Evolutionary conservation across 768 basidiomycete genomes (phyloP).

Genomic region (Xerocomus potaroensis): DNA sequence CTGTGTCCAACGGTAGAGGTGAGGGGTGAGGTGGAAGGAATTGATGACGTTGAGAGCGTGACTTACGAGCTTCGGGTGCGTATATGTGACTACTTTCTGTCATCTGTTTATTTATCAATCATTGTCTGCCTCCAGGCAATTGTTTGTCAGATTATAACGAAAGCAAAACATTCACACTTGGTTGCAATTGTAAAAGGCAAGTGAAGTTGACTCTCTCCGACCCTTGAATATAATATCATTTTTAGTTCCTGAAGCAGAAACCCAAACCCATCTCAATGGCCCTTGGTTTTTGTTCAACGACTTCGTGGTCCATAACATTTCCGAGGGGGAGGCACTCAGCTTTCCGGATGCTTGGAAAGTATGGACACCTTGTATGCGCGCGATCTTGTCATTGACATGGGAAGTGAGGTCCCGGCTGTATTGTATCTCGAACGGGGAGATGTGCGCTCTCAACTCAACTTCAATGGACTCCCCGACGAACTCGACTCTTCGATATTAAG

Average conservation of each 20-base stretch:
- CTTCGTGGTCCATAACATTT: slow-evolving; percentile 81
- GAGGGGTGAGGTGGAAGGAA: slow-evolving; percentile 54
- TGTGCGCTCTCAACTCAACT: slow-evolving; percentile 53
- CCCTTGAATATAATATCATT: background rate
- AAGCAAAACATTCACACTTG: slow-evolving; percentile 73
- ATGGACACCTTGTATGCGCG: slow-evolving; percentile 10
- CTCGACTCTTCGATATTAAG: slow-evolving; percentile 74
- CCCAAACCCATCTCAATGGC: slow-evolving; percentile 35
- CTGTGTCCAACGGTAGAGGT: slow-evolving; percentile 54
- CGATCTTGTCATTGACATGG: slow-evolving; percentile 7
- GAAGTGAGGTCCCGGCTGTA: slow-evolving; percentile 73
- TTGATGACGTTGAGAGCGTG: slow-evolving; percentile 51
- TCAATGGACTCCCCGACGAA: slow-evolving; percentile 55
- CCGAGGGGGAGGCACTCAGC: slow-evolving; percentile 82
- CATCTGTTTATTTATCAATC: background rate
- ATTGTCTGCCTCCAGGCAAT: slow-evolving; percentile 52
- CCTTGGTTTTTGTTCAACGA: slow-evolving; percentile 98
- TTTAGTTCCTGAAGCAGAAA: slow-evolving; percentile 70
- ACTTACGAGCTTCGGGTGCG: slow-evolving; percentile 73
- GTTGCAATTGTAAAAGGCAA: slow-evolving; percentile 83
- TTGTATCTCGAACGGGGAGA: slow-evolving; percentile 84
- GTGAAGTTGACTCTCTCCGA: background rate
- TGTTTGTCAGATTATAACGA: slow-evolving; percentile 73
- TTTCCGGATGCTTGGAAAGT: slow-evolving; percentile 95
- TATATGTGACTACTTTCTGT: slow-evolving; percentile 2